These are phyloP conservation scores for Carex arenaria DNA, from an alignment of 202 grass and related monocot species.

Conservation along the genomic window DNA sequence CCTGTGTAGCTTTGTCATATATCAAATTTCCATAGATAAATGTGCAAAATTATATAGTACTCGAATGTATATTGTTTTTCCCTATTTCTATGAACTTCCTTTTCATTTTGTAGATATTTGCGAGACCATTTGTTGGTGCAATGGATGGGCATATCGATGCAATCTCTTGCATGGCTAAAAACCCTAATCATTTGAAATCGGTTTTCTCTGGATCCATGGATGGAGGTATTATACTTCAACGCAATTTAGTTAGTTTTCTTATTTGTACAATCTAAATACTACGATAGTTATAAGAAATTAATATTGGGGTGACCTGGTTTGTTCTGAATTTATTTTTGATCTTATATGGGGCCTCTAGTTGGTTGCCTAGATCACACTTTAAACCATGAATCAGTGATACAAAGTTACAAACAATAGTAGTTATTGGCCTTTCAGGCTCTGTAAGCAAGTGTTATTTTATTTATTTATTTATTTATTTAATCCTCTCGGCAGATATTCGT, in stretches of 20 bases:
- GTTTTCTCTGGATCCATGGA: slow-evolving; percentile 98
- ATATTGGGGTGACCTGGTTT: slow-evolving; percentile 5
- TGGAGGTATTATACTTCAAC: slow-evolving; percentile 46
- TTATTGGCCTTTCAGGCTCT: background rate
- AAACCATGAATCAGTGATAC: background rate
- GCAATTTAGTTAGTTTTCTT: background rate
- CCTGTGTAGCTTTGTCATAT: background rate
- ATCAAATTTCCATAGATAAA: background rate
- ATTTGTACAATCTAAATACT: background rate
- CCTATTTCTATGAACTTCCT: background rate
- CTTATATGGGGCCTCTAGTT: background rate
- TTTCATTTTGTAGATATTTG: slow-evolving; percentile 70
- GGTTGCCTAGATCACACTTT: background rate
- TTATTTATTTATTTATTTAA: background rate
- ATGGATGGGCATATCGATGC: slow-evolving; percentile 96
- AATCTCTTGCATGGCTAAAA: slow-evolving; percentile 83
- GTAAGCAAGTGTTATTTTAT: background rate
- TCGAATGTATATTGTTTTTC: background rate
- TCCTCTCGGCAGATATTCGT: slow-evolving; percentile 61
- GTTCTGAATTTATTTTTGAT: background rate
- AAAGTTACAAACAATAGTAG: background rate
- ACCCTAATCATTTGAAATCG: slow-evolving; percentile 78
- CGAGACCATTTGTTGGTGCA: slow-evolving; percentile 88
- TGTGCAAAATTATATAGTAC: background rate
- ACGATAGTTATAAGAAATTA: background rate